Evolutionary conservation across 495 filamentous ascomycete species (phyloP), one percentile per base, ranked within the genome.

Genomic region (Trichoderma asperelloides): DNA sequence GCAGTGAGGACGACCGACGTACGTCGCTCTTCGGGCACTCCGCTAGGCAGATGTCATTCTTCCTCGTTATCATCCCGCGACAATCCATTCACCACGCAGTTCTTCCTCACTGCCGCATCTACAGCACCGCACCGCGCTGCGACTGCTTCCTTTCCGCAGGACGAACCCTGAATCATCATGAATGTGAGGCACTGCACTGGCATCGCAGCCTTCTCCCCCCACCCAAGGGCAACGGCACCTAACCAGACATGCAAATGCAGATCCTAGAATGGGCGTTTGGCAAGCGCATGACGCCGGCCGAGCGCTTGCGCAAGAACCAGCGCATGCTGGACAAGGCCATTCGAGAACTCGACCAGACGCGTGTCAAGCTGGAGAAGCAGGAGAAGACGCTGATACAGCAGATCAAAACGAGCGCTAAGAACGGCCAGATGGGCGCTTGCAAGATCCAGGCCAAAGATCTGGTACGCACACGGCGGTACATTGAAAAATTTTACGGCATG

Each of bases 401-500:
- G 74, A 98, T 98, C 79, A 97, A 96, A 81, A 94, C 96, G 82
- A 96, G 91, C 71, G 95, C 95, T 39, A 96, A 98, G 78, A 96
- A 93, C 84, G 93, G 93, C 7, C 93, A 98, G 74, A 92, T 97
- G 82, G 94, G 92, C 21, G 92, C 96, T 4, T 92, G 93, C 74
- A 95, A 96, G 79, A 95, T 98, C 74, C 94, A 98, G 78, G 95
- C 96, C 37, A 98, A 98, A 76, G 95, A 98, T 75, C 78, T 98
- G 64, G 95, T 98, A 43, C 82, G 95, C 71, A 98, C 95, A 65
- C 84, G 95, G 79, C 84, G 91, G 89, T 97, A 97, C 70, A 90
- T 98, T 66, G 92, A 97, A 77, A 97, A 97, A 73, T 98, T 98
- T 80, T 97, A 97, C 74, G 89, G 91, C 69, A 97, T 98, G 94